Percentiles rank a stretch among this genome's conserved stretches.
phyloP scores from a whole-genome alignment of 1,284 basidiomycete genomes.

The Rhodotorula mucilaginosa region DNA sequence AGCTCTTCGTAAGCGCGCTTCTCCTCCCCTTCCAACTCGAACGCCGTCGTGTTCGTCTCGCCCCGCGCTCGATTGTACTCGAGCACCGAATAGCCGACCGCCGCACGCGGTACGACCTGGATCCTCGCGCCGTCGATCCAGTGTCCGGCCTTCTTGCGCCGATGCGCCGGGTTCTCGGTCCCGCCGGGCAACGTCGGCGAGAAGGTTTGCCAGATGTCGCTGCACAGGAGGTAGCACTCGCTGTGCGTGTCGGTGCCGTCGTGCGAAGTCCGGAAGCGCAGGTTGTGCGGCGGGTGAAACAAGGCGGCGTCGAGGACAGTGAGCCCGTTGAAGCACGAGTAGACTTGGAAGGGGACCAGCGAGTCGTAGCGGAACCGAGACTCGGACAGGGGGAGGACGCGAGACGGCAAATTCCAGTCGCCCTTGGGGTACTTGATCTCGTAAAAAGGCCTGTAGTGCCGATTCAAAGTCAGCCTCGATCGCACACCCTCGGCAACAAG shows the following conservation, averaged over 20 bases:
- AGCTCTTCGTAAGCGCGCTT: neutral
- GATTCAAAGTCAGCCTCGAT: conserved; percentile 38
- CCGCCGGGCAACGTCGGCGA: conserved; percentile 6
- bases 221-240: conserved; percentile 35
- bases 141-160: neutral
- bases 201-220: conserved; percentile 27
- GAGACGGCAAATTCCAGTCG: conserved; percentile 34
- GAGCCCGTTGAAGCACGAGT: conserved; percentile 49
- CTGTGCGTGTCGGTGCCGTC: conserved; percentile 19
- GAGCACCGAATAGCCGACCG: conserved; percentile 15
- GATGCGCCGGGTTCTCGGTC: neutral
- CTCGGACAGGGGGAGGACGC: conserved; percentile 46
- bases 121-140: conserved; percentile 20
- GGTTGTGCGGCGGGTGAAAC: conserved; percentile 43
- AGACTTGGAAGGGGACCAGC: conserved; percentile 51
- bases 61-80: conserved; percentile 26
- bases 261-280: conserved; percentile 28
- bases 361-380: conserved; percentile 46
- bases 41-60: conserved; percentile 29
- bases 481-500: no score
- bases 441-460: conserved; percentile 29
- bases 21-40: conserved; percentile 16
- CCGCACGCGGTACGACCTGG: conserved; percentile 26
- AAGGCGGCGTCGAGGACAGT: conserved; percentile 49
- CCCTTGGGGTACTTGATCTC: conserved; percentile 25